These are phyloP conservation scores for Glycyrrhiza uralensis DNA, from an alignment of 306 rosid genomes.

Conservation along the genomic window DNA sequence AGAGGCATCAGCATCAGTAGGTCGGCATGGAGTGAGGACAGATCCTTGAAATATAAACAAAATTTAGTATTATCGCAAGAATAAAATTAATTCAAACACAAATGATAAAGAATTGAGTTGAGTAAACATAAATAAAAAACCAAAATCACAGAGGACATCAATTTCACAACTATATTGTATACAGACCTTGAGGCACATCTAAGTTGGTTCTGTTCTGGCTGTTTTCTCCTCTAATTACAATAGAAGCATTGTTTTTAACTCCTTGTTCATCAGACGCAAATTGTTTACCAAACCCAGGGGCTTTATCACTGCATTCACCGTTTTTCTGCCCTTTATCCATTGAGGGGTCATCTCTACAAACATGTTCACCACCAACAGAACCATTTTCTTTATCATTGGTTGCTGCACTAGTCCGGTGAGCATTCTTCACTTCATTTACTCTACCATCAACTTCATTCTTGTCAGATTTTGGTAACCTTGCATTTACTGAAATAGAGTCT, in stretches of 20 bases:
- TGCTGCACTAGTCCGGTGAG: conserved; percentile 38
- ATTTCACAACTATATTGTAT: background rate
- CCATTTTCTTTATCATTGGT: conserved; percentile 62
- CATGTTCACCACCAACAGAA: conserved; percentile 39
- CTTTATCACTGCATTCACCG: conserved; percentile 46
- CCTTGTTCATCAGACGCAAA: conserved; percentile 46
- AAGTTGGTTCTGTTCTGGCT: conserved; percentile 45
- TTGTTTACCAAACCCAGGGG: conserved; percentile 45
- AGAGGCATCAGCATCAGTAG: conserved; percentile 41
- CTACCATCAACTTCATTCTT: conserved; percentile 50
- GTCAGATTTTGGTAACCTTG: conserved; percentile 51
- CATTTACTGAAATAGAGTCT: conserved; percentile 40
- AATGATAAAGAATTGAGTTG: background rate
- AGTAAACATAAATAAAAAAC: background rate
- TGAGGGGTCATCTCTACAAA: conserved; percentile 42
- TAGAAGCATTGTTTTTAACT: conserved; percentile 35
- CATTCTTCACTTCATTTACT: conserved; percentile 45
- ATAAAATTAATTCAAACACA: conserved; percentile 1
- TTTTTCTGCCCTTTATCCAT: conserved; percentile 54
- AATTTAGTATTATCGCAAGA: conserved; percentile 10
- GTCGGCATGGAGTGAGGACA: conserved; percentile 41
- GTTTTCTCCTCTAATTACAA: conserved; percentile 49
- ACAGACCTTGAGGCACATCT: conserved; percentile 69
- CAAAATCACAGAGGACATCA: background rate
- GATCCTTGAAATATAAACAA: conserved; percentile 49